Evolutionary conservation across 768 basidiomycete genomes (phyloP).

Genomic region (Dictyophora rubrovolvata): DNA sequence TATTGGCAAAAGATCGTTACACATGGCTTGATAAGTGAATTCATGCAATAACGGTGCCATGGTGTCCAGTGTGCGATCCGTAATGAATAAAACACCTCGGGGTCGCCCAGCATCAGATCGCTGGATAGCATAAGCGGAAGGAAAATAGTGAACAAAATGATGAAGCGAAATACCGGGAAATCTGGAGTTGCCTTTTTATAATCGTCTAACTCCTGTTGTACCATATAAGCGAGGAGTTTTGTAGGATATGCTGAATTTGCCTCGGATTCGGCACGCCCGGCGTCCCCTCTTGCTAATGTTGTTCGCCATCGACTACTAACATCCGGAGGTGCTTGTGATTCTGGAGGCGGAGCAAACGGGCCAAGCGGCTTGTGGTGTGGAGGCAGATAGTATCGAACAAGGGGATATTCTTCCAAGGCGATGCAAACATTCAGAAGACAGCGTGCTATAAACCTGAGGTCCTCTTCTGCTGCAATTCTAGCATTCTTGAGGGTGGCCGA

Average conservation of each 20-base stretch:
- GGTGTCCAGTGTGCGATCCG: slow-evolving; percentile 94
- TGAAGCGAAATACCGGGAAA: slow-evolving; percentile 59
- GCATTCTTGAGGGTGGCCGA: slow-evolving; percentile 49
- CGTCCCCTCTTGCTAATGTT: slow-evolving; percentile 63
- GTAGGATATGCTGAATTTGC: slow-evolving; percentile 70
- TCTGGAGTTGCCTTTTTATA: slow-evolving; percentile 79
- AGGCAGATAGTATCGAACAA: slow-evolving; percentile 87
- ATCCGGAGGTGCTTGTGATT: slow-evolving; percentile 40
- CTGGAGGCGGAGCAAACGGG: slow-evolving; percentile 62
- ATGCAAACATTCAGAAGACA: slow-evolving; percentile 85
- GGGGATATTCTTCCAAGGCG: slow-evolving; percentile 83
- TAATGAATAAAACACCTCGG: slow-evolving; percentile 76
- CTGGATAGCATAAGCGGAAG: slow-evolving; percentile 15
- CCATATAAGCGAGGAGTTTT: slow-evolving; percentile 74
- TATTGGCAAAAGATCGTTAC: slow-evolving; percentile 85
- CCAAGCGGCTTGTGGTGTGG: slow-evolving; percentile 75
- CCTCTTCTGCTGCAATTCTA: slow-evolving; percentile 75
- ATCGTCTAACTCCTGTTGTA: slow-evolving; percentile 78
- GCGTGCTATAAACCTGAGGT: slow-evolving; percentile 54
- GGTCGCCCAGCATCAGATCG: slow-evolving; percentile 42
- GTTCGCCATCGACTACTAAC: slow-evolving; percentile 66
- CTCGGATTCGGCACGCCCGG: slow-evolving; percentile 57
- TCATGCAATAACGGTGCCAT: slow-evolving; percentile 88
- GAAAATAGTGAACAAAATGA: slow-evolving; percentile 1
- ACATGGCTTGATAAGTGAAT: slow-evolving; percentile 99